Evolutionary conservation across 176 grass and related monocot species (phyloP).

Genomic region (Carex scoparia): DNA sequence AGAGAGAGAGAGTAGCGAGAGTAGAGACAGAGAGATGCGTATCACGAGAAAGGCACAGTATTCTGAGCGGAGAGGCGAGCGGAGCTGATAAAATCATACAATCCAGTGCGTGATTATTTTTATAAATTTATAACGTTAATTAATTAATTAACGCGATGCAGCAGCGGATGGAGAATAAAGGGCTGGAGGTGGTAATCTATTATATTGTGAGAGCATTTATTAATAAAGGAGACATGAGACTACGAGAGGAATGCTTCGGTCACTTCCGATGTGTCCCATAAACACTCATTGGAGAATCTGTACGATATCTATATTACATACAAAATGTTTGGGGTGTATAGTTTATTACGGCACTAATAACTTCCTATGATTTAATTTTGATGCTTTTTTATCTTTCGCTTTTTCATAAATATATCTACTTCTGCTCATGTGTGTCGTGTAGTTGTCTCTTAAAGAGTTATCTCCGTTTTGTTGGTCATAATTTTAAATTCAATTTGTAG

Average conservation of each 20-base stretch:
- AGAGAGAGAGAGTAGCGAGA: neutral
- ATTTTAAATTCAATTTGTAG: neutral
- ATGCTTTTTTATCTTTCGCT: neutral
- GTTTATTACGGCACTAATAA: neutral
- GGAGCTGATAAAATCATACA: conserved; percentile 22
- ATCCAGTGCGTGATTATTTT: neutral
- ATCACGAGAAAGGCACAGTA: conserved; percentile 26
- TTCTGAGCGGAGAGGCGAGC: conserved; percentile 12
- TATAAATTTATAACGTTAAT: neutral
- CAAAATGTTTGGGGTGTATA: neutral
- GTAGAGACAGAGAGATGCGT: conserved; percentile 26
- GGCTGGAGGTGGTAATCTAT: conserved; percentile 17
- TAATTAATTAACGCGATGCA: conserved; percentile 13
- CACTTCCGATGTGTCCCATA: neutral
- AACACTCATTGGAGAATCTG: neutral
- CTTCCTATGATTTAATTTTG: neutral
- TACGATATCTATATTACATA: neutral
- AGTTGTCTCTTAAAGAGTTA: conserved; percentile 8
- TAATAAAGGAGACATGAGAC: neutral
- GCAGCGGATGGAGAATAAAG: conserved; percentile 25
- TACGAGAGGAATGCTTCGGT: neutral
- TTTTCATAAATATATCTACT: neutral
- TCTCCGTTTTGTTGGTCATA: neutral
- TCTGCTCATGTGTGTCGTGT: neutral
- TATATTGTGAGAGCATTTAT: neutral